phyloP scores from a whole-genome alignment of 31 red algal species.

The Endocladia muricata region DNA sequence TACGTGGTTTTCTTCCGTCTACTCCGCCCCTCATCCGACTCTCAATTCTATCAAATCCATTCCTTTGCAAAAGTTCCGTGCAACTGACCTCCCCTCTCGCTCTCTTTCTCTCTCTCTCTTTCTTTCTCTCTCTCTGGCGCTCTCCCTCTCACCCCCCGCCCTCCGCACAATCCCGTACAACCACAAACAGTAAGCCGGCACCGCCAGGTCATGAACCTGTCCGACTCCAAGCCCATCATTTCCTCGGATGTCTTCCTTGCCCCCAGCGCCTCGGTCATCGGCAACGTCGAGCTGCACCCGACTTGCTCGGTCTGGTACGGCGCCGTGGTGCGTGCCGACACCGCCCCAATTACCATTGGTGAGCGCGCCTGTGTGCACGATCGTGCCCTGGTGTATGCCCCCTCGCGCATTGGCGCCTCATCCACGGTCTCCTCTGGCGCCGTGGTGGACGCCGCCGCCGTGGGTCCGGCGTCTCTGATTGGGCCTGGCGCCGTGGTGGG shows the following conservation, averaged over 20 bases:
- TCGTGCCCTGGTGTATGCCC: slow-evolving; percentile 72
- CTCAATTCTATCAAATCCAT: background rate
- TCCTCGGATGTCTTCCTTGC: slow-evolving; percentile 71
- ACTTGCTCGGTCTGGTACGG: slow-evolving; percentile 93
- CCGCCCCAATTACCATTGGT: slow-evolving; percentile 61
- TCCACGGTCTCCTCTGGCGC: slow-evolving; percentile 60
- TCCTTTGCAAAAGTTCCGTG: background rate
- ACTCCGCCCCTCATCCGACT: background rate
- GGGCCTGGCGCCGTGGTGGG: slow-evolving; percentile 63
- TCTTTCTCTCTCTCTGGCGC: too few species aligned
- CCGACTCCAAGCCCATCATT: slow-evolving; percentile 30
- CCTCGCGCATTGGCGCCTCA: slow-evolving; percentile 45
- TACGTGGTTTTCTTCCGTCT: slow-evolving; percentile 24
- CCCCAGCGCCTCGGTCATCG: slow-evolving; percentile 77
- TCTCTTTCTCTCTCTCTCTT: too few species aligned
- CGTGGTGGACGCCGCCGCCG: slow-evolving; percentile 63
- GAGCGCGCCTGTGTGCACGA: slow-evolving; percentile 70
- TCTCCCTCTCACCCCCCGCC: background rate
- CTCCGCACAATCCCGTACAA: background rate
- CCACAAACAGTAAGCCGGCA: slow-evolving; percentile 75
- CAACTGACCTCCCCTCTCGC: background rate
- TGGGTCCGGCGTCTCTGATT: slow-evolving; percentile 58
- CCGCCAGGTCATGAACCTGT: slow-evolving; percentile 76
- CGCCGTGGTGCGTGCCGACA: slow-evolving; percentile 88
- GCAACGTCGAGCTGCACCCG: slow-evolving; percentile 63